Conservation (phyloP, 495 filamentous ascomycete genomes). For the Tuber brumale region DNA sequence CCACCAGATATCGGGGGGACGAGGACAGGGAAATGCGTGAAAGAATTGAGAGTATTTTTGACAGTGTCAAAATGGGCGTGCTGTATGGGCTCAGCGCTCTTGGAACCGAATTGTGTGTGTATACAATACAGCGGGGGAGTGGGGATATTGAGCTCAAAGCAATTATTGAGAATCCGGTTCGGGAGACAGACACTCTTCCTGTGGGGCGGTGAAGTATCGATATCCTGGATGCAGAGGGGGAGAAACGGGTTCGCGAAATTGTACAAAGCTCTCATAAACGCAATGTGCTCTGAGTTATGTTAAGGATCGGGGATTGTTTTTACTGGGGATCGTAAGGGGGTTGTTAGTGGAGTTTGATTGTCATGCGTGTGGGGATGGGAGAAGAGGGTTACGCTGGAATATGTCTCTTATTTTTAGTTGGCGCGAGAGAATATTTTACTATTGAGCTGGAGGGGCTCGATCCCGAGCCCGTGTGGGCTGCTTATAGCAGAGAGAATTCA, state of each 20-base stretch:
- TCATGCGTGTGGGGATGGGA: not conserved
- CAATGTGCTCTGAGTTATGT: not conserved
- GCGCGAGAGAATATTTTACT: not conserved
- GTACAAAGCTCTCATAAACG: not conserved
- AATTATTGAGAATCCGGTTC: not conserved
- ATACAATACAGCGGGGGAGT: not conserved
- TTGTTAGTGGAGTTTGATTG: not conserved
- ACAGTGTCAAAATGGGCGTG: not conserved
- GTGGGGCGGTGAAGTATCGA: not conserved
- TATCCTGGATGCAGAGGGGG: not conserved
- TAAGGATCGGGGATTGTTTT: not conserved
- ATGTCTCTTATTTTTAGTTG: not conserved
- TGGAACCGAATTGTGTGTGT: not conserved
- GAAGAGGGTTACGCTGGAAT: not conserved
- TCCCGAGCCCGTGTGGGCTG: not conserved
- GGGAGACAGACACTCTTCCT: not conserved
- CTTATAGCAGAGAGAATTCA: not conserved
- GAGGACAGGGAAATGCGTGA: conserved; percentile 5
- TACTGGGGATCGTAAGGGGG: too few species aligned
- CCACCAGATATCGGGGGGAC: not conserved
- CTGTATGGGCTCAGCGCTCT: not conserved
- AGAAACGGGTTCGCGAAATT: not conserved
- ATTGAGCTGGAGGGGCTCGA: not conserved
- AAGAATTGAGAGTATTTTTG: not conserved
- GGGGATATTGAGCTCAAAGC: not conserved